phyloP scores from a whole-genome alignment of 169 alveolate genomes.

The Babesia divergens region DNA sequence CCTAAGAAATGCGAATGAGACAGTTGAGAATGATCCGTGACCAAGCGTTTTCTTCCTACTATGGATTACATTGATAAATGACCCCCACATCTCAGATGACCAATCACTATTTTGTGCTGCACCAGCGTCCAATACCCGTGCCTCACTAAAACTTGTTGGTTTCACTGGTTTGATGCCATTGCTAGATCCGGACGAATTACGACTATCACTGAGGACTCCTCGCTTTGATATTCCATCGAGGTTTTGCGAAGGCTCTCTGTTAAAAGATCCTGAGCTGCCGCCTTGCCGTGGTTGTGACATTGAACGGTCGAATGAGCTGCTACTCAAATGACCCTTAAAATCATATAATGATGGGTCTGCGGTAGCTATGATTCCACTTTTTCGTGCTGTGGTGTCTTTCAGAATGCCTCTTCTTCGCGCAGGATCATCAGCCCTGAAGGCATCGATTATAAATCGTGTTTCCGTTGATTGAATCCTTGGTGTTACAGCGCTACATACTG shows the following conservation, averaged over 20 bases:
- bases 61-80: constrained; percentile 44
- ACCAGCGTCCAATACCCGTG: background rate
- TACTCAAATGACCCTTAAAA: background rate
- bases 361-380: background rate
- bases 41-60: constrained; percentile 49
- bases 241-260: background rate
- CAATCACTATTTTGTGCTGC: background rate
- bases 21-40: constrained; percentile 62
- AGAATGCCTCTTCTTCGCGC: background rate
- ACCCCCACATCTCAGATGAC: constrained; percentile 45
- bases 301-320: background rate
- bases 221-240: background rate
- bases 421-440: background rate
- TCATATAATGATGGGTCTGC: background rate
- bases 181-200: background rate
- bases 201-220: background rate
- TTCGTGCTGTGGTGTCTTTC: background rate
- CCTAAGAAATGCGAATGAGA: constrained; percentile 46
- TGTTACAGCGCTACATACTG: no score
- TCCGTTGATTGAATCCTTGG: no score
- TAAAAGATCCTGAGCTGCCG: background rate
- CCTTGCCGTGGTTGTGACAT: background rate
- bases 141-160: background rate
- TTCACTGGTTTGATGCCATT: background rate
- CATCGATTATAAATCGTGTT: background rate